Percentiles rank a stretch among this genome's conserved stretches.
Conservation (phyloP, 371 early-diverging fungal genomes). For the Lichtheimia ramosa region DNA sequence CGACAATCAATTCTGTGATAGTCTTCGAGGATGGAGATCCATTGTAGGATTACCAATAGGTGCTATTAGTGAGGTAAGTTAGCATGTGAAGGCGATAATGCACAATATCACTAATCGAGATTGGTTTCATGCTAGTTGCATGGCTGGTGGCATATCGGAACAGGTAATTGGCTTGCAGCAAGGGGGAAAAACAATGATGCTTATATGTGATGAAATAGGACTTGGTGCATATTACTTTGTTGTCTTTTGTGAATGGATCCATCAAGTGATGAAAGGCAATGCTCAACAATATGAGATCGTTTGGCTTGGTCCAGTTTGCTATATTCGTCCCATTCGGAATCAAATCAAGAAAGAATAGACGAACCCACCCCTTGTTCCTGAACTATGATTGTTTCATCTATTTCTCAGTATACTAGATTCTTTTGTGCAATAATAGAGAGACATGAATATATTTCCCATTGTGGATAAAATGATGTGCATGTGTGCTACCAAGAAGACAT, state of each 20-base stretch:
- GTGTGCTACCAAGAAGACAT: no score
- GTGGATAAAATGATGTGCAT: no score
- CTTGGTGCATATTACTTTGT: slow-evolving; percentile 41
- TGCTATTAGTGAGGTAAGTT: slow-evolving; percentile 43
- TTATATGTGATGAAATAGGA: slow-evolving; percentile 16
- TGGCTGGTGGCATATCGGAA: slow-evolving; percentile 81
- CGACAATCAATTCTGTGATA: slow-evolving; percentile 71
- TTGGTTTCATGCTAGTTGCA: slow-evolving; percentile 55
- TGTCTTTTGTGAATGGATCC: slow-evolving; percentile 40
- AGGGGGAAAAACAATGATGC: background rate
- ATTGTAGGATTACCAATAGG: slow-evolving; percentile 52
- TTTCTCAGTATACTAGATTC: no score
- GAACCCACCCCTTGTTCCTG: slow-evolving; percentile 1
- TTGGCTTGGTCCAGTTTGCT: slow-evolving; percentile 41
- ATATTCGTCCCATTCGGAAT: slow-evolving; percentile 18
- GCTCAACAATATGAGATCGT: slow-evolving; percentile 18
- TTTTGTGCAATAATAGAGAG: no score
- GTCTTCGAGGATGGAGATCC: slow-evolving; percentile 50
- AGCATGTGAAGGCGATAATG: no score
- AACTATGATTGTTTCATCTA: background rate
- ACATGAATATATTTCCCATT: no score
- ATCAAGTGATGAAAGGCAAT: slow-evolving; percentile 18
- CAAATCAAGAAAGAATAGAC: slow-evolving; percentile 1
- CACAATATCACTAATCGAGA: slow-evolving; percentile 7
- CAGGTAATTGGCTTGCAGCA: slow-evolving; percentile 20